Conservation (phyloP, 2,329 filamentous ascomycete genomes). For the Botrytis deweyae region DNA sequence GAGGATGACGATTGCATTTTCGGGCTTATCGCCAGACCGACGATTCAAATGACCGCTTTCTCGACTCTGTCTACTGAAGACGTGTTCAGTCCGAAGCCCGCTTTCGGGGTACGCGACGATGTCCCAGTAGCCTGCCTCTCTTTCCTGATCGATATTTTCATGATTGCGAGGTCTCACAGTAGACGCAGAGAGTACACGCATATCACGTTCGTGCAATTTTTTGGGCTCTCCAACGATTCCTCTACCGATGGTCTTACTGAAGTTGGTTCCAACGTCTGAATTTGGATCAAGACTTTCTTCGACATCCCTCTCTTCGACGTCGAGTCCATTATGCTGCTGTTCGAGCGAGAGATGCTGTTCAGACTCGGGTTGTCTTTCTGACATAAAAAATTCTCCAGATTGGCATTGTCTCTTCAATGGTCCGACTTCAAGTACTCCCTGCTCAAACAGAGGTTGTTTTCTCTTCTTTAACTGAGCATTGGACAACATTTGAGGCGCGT, state of each 20-base stretch:
- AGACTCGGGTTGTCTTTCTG: neutral
- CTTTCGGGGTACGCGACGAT: neutral
- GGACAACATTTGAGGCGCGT: neutral
- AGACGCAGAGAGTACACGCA: fast-evolving
- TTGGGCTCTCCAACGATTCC: neutral
- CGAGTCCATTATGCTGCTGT: neutral
- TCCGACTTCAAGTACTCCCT: neutral
- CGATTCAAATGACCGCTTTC: neutral
- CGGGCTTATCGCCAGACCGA: neutral
- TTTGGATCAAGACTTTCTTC: neutral
- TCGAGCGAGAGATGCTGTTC: too few species aligned
- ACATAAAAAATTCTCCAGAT: too few species aligned
- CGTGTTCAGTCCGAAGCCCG: neutral
- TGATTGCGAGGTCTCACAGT: neutral
- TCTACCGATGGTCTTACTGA: neutral
- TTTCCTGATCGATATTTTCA: neutral
- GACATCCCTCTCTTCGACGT: neutral
- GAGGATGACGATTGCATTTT: neutral
- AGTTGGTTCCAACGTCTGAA: too few species aligned
- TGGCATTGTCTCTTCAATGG: neutral
- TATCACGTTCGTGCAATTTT: too few species aligned
- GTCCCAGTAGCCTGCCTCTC: neutral
- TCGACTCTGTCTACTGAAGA: neutral
- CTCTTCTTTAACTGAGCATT: neutral
- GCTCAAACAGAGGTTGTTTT: neutral